phyloP scores from a whole-genome alignment of 441 rosid genomes.

The Daphne laureola region DNA sequence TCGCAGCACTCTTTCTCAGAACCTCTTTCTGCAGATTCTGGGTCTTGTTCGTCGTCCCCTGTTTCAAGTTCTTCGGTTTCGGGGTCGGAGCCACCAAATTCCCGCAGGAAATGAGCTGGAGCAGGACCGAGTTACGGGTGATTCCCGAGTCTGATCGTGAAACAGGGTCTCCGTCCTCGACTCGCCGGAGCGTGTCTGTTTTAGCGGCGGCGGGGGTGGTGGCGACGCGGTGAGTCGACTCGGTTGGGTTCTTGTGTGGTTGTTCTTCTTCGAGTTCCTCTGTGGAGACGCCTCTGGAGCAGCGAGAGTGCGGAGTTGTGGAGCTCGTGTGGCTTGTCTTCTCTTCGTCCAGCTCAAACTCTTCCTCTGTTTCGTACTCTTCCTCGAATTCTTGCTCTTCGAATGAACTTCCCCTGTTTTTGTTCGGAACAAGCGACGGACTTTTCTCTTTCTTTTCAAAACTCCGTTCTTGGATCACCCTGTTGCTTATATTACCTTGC shows the following conservation, averaged over 20 bases:
- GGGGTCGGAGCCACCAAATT: conserved; percentile 15
- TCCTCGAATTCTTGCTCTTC: conserved; percentile 28
- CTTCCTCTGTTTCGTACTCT: conserved; percentile 25
- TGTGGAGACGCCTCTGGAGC: conserved; percentile 69
- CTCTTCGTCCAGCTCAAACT: conserved; percentile 41
- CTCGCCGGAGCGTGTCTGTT: conserved; percentile 18
- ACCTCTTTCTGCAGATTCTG: conserved; percentile 46
- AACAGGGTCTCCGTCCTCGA: conserved; percentile 49
- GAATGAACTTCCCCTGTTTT: conserved; percentile 20
- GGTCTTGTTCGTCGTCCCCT: conserved; percentile 20
- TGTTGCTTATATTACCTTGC: conserved; percentile 21
- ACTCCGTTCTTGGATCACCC: conserved; percentile 29
- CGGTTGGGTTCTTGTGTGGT: conserved; percentile 14
- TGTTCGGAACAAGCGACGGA: conserved; percentile 5
- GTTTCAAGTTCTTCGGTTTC: conserved; percentile 27
- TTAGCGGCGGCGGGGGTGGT: conserved; percentile 10
- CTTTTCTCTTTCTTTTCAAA: conserved; percentile 29
- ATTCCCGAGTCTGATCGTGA: conserved; percentile 16
- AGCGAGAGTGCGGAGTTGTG: conserved; percentile 75
- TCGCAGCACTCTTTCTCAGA: conserved; percentile 34
- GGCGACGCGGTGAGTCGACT: conserved; percentile 19
- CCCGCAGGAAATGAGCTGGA: conserved; percentile 70
- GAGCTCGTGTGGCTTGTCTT: conserved; percentile 74
- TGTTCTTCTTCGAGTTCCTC: conserved; percentile 42
- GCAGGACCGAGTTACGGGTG: conserved; percentile 56